Evolutionary conservation across 2,329 filamentous ascomycete genomes (phyloP).

Genomic region (Lithohypha guttulata): DNA sequence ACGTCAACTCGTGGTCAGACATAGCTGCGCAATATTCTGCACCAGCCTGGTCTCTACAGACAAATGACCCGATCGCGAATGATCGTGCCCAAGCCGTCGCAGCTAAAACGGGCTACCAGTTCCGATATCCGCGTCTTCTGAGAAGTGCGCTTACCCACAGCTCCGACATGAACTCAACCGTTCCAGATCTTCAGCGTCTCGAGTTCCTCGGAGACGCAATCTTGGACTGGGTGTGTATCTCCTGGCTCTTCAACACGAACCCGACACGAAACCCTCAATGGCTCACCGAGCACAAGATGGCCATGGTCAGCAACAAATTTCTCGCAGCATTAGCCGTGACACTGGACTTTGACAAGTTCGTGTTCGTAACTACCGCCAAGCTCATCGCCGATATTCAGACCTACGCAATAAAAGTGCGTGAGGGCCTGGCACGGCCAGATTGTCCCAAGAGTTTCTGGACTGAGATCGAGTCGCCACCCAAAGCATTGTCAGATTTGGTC

Average conservation of each 20-base stretch:
- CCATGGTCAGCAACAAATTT: constrained; percentile 97
- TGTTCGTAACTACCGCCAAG: constrained; percentile 37
- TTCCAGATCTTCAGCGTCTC: constrained; percentile 80
- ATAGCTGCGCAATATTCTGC: constrained; percentile 44
- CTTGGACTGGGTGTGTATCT: constrained; percentile 74
- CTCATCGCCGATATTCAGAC: constrained; percentile 29
- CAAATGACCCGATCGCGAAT: constrained; percentile 51
- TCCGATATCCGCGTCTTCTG: constrained; percentile 64
- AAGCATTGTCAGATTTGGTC: constrained; percentile 69
- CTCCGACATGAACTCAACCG: constrained; percentile 65
- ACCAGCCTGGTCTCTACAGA: constrained; percentile 13
- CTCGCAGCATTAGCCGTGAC: constrained; percentile 69
- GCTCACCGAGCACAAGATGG: constrained; percentile 98
- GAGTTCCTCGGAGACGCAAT: constrained; percentile 88
- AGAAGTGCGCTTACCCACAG: constrained; percentile 82
- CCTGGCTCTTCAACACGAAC: constrained; percentile 66
- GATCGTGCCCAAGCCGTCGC: constrained; percentile 58
- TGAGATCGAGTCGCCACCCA: constrained; percentile 29
- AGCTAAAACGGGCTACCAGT: constrained; percentile 51
- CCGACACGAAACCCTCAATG: constrained; percentile 82
- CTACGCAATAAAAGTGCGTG: constrained; percentile 29
- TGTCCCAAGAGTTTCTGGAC: constrained; percentile 34
- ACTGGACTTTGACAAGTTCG: constrained; percentile 64
- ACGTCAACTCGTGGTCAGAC: constrained; percentile 57
- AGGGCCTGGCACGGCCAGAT: constrained; percentile 27